Evolutionary conservation across 768 basidiomycete species (phyloP).

Genomic region (Mycena amicta): DNA sequence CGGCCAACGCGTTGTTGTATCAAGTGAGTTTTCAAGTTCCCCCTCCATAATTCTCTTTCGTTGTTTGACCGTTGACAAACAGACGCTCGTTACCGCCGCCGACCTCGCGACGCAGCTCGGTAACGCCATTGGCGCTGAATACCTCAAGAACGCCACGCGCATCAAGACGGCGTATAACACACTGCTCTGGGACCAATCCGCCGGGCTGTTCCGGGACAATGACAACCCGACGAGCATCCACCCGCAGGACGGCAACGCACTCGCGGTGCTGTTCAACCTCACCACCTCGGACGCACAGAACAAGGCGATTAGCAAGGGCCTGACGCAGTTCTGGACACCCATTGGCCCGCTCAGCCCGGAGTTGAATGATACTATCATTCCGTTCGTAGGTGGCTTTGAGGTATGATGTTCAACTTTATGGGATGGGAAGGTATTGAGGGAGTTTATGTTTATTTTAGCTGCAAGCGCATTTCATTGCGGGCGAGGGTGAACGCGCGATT

Average conservation of each 20-base stretch:
- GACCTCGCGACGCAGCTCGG: conserved; percentile 37
- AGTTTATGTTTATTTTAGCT: conserved; percentile 42
- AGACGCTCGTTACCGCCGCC: conserved; percentile 39
- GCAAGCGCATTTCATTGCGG: conserved; percentile 52
- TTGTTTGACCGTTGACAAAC: background rate
- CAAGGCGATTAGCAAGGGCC: conserved; percentile 43
- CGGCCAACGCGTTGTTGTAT: conserved; percentile 49
- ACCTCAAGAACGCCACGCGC: conserved; percentile 36
- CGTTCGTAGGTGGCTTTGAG: conserved; percentile 56
- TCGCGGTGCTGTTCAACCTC: conserved; percentile 50
- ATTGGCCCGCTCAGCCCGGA: conserved; percentile 52
- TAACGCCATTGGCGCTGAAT: conserved; percentile 28
- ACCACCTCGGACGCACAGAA: conserved; percentile 42
- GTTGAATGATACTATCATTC: conserved; percentile 53
- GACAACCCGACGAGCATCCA: conserved; percentile 39
- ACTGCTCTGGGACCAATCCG: conserved; percentile 44
- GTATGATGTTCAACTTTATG: conserved; percentile 33
- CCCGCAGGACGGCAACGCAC: conserved; percentile 54
- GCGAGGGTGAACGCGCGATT: conserved; percentile 47
- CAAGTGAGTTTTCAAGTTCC: conserved; percentile 29
- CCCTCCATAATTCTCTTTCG: background rate
- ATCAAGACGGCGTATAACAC: conserved; percentile 45
- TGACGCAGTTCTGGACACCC: conserved; percentile 50
- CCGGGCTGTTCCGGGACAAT: conserved; percentile 53
- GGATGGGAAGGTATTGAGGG: too few relatives aligned